These are phyloP conservation scores for Phytophthora brassicae DNA, from an alignment of 352 stramenopile species.

Conservation along the genomic window DNA sequence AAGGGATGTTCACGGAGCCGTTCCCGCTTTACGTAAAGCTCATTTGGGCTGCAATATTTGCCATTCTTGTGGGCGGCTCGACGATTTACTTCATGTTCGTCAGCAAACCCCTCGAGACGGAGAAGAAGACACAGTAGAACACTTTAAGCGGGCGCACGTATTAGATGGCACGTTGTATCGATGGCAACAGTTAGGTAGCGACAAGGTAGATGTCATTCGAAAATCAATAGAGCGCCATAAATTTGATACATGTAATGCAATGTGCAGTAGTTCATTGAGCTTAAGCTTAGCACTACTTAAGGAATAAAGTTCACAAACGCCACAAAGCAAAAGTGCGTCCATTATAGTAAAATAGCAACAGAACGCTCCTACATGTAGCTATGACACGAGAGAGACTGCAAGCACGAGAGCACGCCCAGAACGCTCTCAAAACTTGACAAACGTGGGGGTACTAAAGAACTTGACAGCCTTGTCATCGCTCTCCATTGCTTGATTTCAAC, in stretches of 20 bases:
- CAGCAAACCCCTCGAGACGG: constrained; percentile 44
- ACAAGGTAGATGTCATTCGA: constrained; percentile 11
- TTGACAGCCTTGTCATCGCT: constrained; percentile 21
- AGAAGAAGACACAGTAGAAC: constrained; percentile 43
- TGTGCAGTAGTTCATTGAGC: too few relatives aligned
- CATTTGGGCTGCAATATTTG: constrained; percentile 76
- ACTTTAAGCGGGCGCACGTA: constrained; percentile 4
- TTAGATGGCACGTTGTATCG: constrained; percentile 6
- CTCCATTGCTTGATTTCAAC: constrained; percentile 10
- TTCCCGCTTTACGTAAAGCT: constrained; percentile 83
- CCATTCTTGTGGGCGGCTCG: constrained; percentile 73
- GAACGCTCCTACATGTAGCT: constrained; percentile 9
- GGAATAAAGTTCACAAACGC: too few relatives aligned
- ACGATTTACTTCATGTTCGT: constrained; percentile 85
- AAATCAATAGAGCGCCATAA: constrained; percentile 18
- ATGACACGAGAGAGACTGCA: constrained; percentile 19
- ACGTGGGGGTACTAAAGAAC: constrained; percentile 7
- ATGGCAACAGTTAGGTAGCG: constrained; percentile 9
- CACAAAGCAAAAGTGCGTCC: constrained; percentile 25
- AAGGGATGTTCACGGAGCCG: constrained; percentile 87
- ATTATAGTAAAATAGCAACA: constrained; percentile 27
- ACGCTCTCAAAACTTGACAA: constrained; percentile 2
- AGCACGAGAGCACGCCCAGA: constrained; percentile 18
- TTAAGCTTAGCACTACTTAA: too few relatives aligned
- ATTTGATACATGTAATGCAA: too few relatives aligned